Evolutionary conservation across 2,329 filamentous ascomycete species (phyloP).

Genomic region (Phoma sp.): DNA sequence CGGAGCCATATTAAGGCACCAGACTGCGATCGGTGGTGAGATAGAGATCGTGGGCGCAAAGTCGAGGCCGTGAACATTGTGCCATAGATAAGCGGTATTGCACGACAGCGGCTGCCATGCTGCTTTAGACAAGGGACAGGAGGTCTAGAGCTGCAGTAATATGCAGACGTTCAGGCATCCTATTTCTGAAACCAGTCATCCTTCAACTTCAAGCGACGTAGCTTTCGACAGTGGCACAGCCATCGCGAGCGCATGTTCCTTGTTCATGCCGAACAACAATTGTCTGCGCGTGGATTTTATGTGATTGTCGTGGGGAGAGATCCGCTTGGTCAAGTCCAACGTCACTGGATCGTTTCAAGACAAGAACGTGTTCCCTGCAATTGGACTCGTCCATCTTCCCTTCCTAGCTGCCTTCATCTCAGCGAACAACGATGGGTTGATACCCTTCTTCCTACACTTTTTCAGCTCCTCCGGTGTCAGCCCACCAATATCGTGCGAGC

Average conservation of each 20-base stretch:
- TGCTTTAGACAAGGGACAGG: conserved; percentile 1
- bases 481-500: conserved; percentile 48
- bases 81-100: conserved; percentile 17
- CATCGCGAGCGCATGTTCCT: neutral
- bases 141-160: neutral
- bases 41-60: conserved; percentile 5
- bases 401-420: conserved; percentile 57
- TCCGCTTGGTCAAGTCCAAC: neutral
- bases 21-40: conserved; percentile 1
- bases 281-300: neutral
- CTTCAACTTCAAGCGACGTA: neutral
- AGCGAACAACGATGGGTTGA: conserved; percentile 56
- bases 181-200: neutral
- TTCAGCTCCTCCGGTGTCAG: conserved; percentile 52
- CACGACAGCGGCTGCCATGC: conserved; percentile 10
- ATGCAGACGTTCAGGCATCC: neutral
- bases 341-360: conserved; percentile 1
- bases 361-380: conserved; percentile 46
- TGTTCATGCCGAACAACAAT: neutral
- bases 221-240: neutral
- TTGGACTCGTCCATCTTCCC: conserved; percentile 47
- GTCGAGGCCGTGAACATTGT: neutral
- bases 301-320: neutral
- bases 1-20: conserved; percentile 4
- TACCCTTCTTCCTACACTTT: conserved; percentile 56